Evolutionary conservation across 805 yeast species (phyloP), one percentile per base, ranked within the genome.

Genomic region (Hanseniaspora nectarophila): DNA sequence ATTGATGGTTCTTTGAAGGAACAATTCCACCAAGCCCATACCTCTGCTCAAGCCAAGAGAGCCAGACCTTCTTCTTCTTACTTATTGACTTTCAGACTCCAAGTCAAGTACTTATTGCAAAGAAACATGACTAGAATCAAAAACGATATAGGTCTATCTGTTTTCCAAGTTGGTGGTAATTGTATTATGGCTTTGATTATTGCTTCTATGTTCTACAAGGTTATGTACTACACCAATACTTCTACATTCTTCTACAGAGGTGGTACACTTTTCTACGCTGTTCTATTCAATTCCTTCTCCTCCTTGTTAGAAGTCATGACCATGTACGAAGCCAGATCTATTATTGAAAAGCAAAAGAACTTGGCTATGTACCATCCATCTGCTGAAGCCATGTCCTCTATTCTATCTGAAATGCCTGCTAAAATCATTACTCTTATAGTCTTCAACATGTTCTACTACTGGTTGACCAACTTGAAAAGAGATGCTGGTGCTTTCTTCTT

Each of bases 261-360:
- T 58, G 78, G 86, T 39, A 73, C 81, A 43, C 69, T 83, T 72
- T 84, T 83, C 67, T 81, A 81, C 63, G 80, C 82, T 21, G 71
- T 77, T 43, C 67, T 80, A 60, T 80, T 78, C 64, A 79, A 79
- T 61, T 78, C 83, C 13, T 76, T 80, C 59, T 69, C 80, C n/a
- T 78, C 81, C 18, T 61, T 80, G 54, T 67, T 78, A 59, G 86
- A 80, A 64, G 72, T 80, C 54, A 68, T 76, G 63, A 59, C 77
- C 1, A 60, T 77, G 26, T 79, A 69, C 60, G 80, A 77, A 58
- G 72, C 78, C 33, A 70, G 81, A 63, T 72, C 75, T 8, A 73
- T 78, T 55, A 77, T 77, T 32, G 81, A 77, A 60, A 78, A 78
- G 59, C 83, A 78, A 58, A 74, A 75, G 57, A 68, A 71, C 13